Conservation (phyloP, 2,329 filamentous ascomycete species). For the Taxawa tesnikishii region DNA sequence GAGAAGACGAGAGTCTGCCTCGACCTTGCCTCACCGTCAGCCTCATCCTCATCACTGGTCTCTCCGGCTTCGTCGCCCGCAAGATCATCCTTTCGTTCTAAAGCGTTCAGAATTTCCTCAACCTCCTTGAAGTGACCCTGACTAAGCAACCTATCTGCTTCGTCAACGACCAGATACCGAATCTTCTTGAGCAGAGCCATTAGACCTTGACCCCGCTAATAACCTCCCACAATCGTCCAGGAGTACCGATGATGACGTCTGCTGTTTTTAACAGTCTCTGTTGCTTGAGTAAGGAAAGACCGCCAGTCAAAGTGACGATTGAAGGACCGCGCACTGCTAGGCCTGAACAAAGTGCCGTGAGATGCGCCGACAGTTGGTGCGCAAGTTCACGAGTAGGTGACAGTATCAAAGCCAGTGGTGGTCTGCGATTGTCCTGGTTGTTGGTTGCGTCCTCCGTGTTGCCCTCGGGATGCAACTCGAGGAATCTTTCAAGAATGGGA, state of each 20-base stretch:
- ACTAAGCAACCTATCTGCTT: slow-evolving; percentile 83
- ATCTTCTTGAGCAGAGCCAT: slow-evolving; percentile 60
- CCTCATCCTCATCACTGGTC: slow-evolving; percentile 4
- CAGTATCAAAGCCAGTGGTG: slow-evolving; percentile 65
- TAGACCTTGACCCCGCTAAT: slow-evolving; percentile 63
- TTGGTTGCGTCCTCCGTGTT: slow-evolving; percentile 3
- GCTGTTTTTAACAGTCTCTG: slow-evolving; percentile 71
- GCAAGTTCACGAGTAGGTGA: slow-evolving; percentile 90
- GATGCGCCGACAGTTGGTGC: slow-evolving; percentile 77
- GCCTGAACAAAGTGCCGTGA: slow-evolving; percentile 59
- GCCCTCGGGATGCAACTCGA: slow-evolving; percentile 33
- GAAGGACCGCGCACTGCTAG: slow-evolving; percentile 47
- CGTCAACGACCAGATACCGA: slow-evolving; percentile 78
- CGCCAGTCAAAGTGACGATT: slow-evolving; percentile 83
- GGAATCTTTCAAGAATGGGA: slow-evolving; percentile 76
- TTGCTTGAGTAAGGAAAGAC: slow-evolving; percentile 89
- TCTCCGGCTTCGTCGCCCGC: slow-evolving; percentile 35
- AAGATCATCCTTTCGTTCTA: slow-evolving; percentile 48
- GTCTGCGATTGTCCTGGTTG: slow-evolving; percentile 15
- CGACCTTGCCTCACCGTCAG: slow-evolving; percentile 1
- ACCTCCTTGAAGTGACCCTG: slow-evolving; percentile 94
- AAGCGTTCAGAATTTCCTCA: slow-evolving; percentile 68
- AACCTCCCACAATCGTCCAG: slow-evolving; percentile 88
- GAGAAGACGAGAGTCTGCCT: slow-evolving; percentile 92
- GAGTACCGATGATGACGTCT: slow-evolving; percentile 80